Base-by-base conservation (phyloP, 1,284 basidiomycete genomes). In the Cryptococcus jaspeensis region DNA sequence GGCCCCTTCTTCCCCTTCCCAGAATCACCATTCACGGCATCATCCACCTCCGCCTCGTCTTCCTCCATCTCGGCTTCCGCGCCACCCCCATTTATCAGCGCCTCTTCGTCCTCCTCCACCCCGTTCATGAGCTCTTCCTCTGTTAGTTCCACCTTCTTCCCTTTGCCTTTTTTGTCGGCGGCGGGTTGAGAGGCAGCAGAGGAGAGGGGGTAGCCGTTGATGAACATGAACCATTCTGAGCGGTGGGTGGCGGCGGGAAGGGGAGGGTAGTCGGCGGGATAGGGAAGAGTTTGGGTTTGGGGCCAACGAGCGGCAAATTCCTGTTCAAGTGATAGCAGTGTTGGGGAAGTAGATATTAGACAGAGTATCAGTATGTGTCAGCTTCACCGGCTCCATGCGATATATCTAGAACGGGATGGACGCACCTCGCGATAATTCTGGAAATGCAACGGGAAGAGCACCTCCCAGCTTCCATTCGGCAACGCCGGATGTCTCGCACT, bases 381-480 rank as follows among this genome's bases (percentile, higher is more conserved):
- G 28, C 28, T 32, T 32, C 9, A 9, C 28, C 9, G 28, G 9
- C 11, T 18, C 20, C 11, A 42, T 42, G 15, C 23, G 5, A 15
- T 13, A 3, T 15, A 9, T 32, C 11, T 32, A 22, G 39, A 13
- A 38, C 5, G 11, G n/a, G 23, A 38, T 18, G 20, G 39, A 59
- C 63, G 35, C 41, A 66, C 67, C 42, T 63, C 61, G n/a, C 65
- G 61, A 44, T 66, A 69, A 16, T 60, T 60, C 13, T 43, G 50
- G 48, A 70, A 74, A 60, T 74, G 72, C 28, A 53, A 55, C 8
- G 63, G 64, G 49, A 70, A 71, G 5, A 64, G 53, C 1, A 59
- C 58, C 22, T 58, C 55, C 72, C 72, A 74, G 9, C 65, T 64
- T 32, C 69, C 66, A 13, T 53, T 63, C 2, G 70, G 72, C 12